Evolutionary conservation across 148 eudicot genomes (phyloP).

Genomic region (Agrostemma githago): DNA sequence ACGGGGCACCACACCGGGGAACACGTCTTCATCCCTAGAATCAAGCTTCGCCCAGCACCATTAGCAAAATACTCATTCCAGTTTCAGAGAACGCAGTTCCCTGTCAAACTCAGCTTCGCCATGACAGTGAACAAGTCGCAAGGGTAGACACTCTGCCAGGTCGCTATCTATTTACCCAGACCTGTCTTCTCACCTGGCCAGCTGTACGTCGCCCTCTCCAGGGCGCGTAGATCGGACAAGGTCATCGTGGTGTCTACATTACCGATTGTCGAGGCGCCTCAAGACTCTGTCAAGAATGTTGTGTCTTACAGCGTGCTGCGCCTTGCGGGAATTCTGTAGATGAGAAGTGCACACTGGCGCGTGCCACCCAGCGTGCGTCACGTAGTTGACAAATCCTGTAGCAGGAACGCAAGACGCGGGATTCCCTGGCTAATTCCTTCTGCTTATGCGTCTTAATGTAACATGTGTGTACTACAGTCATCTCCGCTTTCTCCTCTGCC

Average conservation of each 20-base stretch:
- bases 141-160: background rate
- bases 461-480: too few relatives aligned
- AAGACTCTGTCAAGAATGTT: too few relatives aligned
- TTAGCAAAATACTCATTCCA: background rate
- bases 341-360: too few relatives aligned
- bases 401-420: too few relatives aligned
- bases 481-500: too few relatives aligned
- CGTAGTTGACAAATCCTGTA: too few relatives aligned
- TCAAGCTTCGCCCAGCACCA: background rate
- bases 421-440: too few relatives aligned
- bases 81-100: slow-evolving; percentile 2
- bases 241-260: background rate
- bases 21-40: background rate
- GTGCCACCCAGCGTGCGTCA: too few relatives aligned
- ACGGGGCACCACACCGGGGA: background rate
- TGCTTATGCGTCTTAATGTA: too few relatives aligned
- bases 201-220: background rate
- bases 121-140: slow-evolving; percentile 18
- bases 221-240: background rate
- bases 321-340: too few relatives aligned
- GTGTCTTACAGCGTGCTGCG: too few relatives aligned
- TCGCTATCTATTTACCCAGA: background rate
- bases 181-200: slow-evolving; percentile 16
- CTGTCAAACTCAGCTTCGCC: slow-evolving; percentile 8
- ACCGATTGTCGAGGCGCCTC: too few relatives aligned